Evolutionary conservation across 2,329 filamentous ascomycete species (phyloP), one percentile per base, ranked within the genome.

Genomic region (Sporothrix globosa): DNA sequence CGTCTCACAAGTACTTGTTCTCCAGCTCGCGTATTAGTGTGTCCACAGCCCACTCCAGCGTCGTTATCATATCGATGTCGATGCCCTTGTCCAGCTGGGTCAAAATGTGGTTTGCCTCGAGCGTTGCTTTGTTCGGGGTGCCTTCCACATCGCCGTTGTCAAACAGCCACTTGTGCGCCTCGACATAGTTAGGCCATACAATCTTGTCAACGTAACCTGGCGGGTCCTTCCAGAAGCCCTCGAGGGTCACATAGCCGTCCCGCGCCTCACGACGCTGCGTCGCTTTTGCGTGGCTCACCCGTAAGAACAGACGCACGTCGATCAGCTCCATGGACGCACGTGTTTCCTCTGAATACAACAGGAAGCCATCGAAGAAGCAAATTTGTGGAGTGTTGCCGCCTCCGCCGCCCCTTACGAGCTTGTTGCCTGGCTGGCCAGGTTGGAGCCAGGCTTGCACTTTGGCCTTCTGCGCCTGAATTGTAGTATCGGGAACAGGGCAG

Each of bases 161-260:
- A 77, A 97, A 96, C 78, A 99, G 82, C 85, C 92, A 97, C 27
- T 83, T 83, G 81, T 98, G 94, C 75, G 93, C 88, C 68, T 86
- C 84, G 3, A 91, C 92, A 79, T 97, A 98, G 76, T 97, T 95
- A 3, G 95, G 95, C 96, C 96, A 99, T 4, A 99, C 96, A 69
- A 99, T 87, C 78, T 91, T 87, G 78, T 98, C 94, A 50, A 98
- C 93, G 78, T 98, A 99, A 0, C 92, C 94, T 0, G 93, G 93
- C 0, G 96, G 96, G 79, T 99, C 96, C 70, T 90, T 86, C 96
- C 96, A 99, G 82, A 97, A 99, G 39, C 94, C 95, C 76, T 97
- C 89, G 5, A 91, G 80, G 3, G 92, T 95, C 41, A 93, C 91
- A 78, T 96, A 96, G 13, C 92, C 92, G 74, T 86, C 88, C 69